Evolutionary conservation across 1,139 yeast species (phyloP).

Genomic region (Kodamaea suecica): DNA sequence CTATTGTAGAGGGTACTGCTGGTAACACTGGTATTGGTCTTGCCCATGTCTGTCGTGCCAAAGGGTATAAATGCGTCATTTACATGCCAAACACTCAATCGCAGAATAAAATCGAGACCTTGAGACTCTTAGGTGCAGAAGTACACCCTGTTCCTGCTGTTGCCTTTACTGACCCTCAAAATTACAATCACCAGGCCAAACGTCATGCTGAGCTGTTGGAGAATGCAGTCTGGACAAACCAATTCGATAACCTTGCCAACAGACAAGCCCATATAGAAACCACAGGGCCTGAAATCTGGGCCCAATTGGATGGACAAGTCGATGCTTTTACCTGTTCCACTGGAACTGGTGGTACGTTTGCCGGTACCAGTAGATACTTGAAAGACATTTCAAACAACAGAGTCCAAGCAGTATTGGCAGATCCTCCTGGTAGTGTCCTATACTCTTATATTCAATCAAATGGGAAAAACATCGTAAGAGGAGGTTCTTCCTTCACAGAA

Average conservation of each 20-base stretch:
- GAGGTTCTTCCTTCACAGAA: slow-evolving; percentile 86
- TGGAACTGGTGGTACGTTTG: slow-evolving; percentile 90
- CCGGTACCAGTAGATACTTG: slow-evolving; percentile 75
- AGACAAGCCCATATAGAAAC: slow-evolving; percentile 87
- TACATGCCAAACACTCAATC: slow-evolving; percentile 91
- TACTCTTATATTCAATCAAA: slow-evolving; percentile 71
- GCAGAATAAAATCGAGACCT: slow-evolving; percentile 69
- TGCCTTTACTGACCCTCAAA: slow-evolving; percentile 74
- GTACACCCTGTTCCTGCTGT: slow-evolving; percentile 91
- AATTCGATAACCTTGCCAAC: slow-evolving; percentile 82
- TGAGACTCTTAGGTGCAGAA: slow-evolving; percentile 75
- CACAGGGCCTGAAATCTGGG: slow-evolving; percentile 91
- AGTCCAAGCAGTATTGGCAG: slow-evolving; percentile 70
- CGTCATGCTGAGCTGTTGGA: slow-evolving; percentile 72
- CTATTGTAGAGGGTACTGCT: slow-evolving; percentile 49
- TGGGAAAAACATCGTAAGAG: slow-evolving; percentile 59
- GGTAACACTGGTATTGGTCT: slow-evolving; percentile 86
- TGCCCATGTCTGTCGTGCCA: slow-evolving; percentile 82
- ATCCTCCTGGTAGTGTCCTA: slow-evolving; percentile 89
- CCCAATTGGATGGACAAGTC: slow-evolving; percentile 76
- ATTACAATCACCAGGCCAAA: slow-evolving; percentile 81
- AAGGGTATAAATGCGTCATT: slow-evolving; percentile 79
- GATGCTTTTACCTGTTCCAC: slow-evolving; percentile 87
- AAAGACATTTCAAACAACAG: slow-evolving; percentile 59
- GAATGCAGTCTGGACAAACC: slow-evolving; percentile 90